A percentile compares a stretch with the other conserved stretches of the same genome.
Evolutionary conservation across 2,329 filamentous ascomycete species (phyloP).

Genomic region (Alternaria triticina): DNA sequence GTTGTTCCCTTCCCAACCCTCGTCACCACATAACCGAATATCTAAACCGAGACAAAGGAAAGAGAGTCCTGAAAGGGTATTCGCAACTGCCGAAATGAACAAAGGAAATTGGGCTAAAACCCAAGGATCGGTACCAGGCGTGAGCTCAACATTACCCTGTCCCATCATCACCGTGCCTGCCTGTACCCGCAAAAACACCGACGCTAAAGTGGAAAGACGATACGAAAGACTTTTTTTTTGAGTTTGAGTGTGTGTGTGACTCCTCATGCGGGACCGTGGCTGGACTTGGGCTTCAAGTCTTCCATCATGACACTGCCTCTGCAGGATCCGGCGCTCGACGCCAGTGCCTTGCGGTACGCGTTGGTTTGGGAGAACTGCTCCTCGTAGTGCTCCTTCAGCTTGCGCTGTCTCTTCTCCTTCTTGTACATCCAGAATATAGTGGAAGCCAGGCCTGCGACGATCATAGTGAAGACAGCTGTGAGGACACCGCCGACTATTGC

Average conservation of each 20-base stretch:
- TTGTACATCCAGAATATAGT: constrained; percentile 33
- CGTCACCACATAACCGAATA: background rate
- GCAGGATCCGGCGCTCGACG: constrained; percentile 14
- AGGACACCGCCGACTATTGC: constrained; percentile 34
- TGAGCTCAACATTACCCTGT: background rate
- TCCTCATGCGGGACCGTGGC: background rate
- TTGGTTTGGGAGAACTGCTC: constrained; percentile 37
- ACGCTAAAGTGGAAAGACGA: constrained; percentile 5
- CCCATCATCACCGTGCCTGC: background rate
- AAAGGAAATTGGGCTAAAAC: background rate
- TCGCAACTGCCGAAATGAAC: background rate
- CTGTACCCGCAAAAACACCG: constrained; percentile 1
- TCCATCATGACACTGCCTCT: constrained; percentile 11
- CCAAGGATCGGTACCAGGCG: background rate
- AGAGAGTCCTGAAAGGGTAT: background rate
- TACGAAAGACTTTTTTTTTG: background rate
- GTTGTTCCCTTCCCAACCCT: background rate
- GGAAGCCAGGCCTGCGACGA: constrained; percentile 22
- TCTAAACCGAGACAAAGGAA: background rate
- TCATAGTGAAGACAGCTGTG: constrained; percentile 31
- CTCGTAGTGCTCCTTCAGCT: constrained; percentile 44
- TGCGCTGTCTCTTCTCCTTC: constrained; percentile 39
- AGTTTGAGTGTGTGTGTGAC: background rate
- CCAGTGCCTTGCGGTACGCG: constrained; percentile 33
- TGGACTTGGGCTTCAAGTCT: constrained; percentile 3